These are phyloP conservation scores for Globisporangium middletonii DNA, from an alignment of 352 stramenopile genomes.

Conservation along the genomic window DNA sequence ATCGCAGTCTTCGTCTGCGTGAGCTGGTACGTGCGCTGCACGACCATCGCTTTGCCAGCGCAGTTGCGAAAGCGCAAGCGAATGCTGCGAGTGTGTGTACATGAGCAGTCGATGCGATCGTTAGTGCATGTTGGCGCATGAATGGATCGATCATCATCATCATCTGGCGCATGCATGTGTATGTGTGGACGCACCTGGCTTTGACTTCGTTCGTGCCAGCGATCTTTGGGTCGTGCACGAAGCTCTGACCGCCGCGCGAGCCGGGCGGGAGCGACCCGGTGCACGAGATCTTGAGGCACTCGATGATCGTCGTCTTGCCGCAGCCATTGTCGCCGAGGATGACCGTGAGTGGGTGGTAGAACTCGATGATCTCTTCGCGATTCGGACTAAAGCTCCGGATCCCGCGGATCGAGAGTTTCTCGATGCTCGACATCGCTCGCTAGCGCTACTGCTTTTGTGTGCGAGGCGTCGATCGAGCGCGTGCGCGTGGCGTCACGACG, in stretches of 20 bases:
- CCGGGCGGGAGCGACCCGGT: slow-evolving; percentile 94
- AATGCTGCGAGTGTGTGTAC: slow-evolving; percentile 24
- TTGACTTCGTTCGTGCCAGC: slow-evolving; percentile 90
- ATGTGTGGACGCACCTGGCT: slow-evolving; percentile 21
- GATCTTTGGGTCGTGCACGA: slow-evolving; percentile 97
- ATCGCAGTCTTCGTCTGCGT: slow-evolving; percentile 88
- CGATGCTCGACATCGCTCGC: slow-evolving; percentile 92
- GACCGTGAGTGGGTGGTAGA: slow-evolving; percentile 99
- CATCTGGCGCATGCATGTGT: not conserved
- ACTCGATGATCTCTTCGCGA: slow-evolving; percentile 94
- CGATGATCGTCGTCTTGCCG: slow-evolving; percentile 99
- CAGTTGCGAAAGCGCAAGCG: slow-evolving; percentile 92
- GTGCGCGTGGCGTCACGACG: not conserved
- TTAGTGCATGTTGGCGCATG: not conserved
- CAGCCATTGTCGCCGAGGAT: slow-evolving; percentile 96
- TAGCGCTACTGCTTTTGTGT: too few species aligned
- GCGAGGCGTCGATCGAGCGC: not conserved
- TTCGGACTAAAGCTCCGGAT: slow-evolving; percentile 97
- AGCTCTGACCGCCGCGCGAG: slow-evolving; percentile 83
- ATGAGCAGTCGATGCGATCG: not conserved
- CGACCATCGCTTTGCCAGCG: slow-evolving; percentile 84
- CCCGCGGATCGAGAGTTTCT: slow-evolving; percentile 98
- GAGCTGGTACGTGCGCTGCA: slow-evolving; percentile 94
- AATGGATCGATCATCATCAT: not conserved
- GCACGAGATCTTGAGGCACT: slow-evolving; percentile 97